Percentiles rank a stretch among this genome's conserved stretches.
These are phyloP conservation scores for Boeremia exigua DNA, from an alignment of 2,329 filamentous ascomycete species.

Conservation along the genomic window DNA sequence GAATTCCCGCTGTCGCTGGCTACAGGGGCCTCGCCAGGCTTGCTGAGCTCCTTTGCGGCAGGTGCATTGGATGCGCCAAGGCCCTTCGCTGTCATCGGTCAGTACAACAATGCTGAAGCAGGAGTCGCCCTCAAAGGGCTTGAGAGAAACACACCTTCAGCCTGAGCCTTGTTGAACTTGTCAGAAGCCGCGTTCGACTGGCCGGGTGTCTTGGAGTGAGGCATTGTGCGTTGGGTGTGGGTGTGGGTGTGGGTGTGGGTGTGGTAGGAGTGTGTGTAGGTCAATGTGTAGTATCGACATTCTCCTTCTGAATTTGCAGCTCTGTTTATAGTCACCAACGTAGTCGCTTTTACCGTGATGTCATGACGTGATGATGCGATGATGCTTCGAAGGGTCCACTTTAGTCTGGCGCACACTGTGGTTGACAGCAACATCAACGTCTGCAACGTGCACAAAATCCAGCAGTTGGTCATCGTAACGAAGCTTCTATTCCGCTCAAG, in stretches of 20 bases:
- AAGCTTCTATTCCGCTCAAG: background rate
- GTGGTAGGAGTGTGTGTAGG: background rate
- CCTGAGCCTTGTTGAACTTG: constrained; percentile 26
- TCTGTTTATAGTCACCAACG: constrained; percentile 3
- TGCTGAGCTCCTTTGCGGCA: constrained; percentile 20
- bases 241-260: too few relatives aligned
- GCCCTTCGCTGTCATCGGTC: constrained; percentile 19
- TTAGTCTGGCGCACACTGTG: constrained; percentile 5
- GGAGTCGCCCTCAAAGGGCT: fast-evolving
- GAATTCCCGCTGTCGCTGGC: constrained; percentile 26
- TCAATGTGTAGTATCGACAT: too few relatives aligned
- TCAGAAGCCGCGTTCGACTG: constrained; percentile 26
- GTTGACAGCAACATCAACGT: background rate
- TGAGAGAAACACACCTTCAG: constrained; percentile 17
- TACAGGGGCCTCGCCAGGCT: constrained; percentile 23
- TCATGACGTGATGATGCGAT: constrained; percentile 8
- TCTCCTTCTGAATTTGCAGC: background rate
- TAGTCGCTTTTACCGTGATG: constrained; percentile 3
- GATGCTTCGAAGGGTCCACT: constrained; percentile 10
- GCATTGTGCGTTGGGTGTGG: constrained; percentile 12
- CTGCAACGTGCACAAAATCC: background rate
- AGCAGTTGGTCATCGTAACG: background rate
- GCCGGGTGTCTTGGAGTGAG: constrained; percentile 29
- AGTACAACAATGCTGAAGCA: background rate
- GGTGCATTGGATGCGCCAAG: constrained; percentile 26